These are phyloP conservation scores for Vitis rupestris DNA, from an alignment of 164 flowering plant species.

Conservation along the genomic window DNA sequence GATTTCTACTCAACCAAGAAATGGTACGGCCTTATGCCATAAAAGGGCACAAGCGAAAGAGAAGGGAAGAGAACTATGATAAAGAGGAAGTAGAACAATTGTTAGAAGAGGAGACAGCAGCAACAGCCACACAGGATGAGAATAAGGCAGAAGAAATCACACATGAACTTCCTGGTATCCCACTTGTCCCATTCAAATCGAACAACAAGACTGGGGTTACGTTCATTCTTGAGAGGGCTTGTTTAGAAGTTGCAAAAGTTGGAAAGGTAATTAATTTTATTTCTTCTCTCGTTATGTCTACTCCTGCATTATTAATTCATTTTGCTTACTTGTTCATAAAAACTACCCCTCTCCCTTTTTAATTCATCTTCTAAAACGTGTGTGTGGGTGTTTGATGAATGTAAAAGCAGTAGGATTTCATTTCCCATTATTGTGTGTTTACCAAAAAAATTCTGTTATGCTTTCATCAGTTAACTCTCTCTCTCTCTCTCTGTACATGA, in stretches of 20 bases:
- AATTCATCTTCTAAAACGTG: no score
- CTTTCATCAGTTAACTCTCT: not conserved
- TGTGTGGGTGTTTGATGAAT: no score
- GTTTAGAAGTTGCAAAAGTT: conserved; percentile 84
- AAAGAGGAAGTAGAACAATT: conserved; percentile 11
- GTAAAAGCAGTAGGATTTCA: no score
- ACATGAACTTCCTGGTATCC: conserved; percentile 51
- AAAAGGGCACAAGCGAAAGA: conserved; percentile 57
- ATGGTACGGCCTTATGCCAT: conserved; percentile 38
- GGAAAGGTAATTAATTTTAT: conserved; percentile 55
- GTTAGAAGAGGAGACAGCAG: not conserved
- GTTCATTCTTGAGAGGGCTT: conserved; percentile 83
- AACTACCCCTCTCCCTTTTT: no score
- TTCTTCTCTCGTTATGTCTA: not conserved
- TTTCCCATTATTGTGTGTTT: not conserved
- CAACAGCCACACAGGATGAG: conserved; percentile 12
- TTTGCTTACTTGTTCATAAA: not conserved
- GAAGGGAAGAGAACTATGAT: conserved; percentile 32
- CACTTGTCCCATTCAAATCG: conserved; percentile 30
- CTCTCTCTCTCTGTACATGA: not conserved
- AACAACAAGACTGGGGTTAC: conserved; percentile 45
- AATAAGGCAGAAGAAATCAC: conserved; percentile 15
- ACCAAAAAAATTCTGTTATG: not conserved
- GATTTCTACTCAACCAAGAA: not conserved
- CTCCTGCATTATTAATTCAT: not conserved